Evolutionary conservation across 176 grass and related monocot species (phyloP).

Genomic region (Cenchrus fungigraminus): DNA sequence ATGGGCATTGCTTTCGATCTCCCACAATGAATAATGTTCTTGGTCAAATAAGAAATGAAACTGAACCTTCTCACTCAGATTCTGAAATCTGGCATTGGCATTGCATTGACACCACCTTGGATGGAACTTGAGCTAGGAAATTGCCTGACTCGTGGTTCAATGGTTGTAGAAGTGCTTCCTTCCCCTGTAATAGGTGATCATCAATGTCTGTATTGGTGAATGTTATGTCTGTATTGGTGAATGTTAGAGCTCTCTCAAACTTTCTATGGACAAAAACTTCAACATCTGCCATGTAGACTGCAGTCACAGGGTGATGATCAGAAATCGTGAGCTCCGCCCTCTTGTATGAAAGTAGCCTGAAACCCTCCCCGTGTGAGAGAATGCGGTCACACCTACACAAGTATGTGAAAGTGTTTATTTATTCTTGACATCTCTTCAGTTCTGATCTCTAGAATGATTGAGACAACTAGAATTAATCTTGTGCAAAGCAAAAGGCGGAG

Average conservation of each 20-base stretch:
- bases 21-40: not conserved
- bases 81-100: not conserved
- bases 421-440: not conserved
- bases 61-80: not conserved
- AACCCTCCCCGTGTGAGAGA: slow-evolving; percentile 79
- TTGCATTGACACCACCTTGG: not conserved
- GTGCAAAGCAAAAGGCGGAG: not conserved
- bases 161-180: slow-evolving; percentile 7
- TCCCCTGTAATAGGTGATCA: slow-evolving; percentile 2
- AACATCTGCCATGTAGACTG: slow-evolving; percentile 66
- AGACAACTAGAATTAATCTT: slow-evolving; percentile 23
- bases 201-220: slow-evolving; percentile 65
- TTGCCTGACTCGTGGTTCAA: not conserved
- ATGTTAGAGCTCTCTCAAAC: slow-evolving; percentile 64
- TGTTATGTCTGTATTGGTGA: slow-evolving; percentile 46
- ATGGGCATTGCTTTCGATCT: too few relatives aligned
- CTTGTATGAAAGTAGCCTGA: slow-evolving; percentile 64
- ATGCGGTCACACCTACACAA: slow-evolving; percentile 79
- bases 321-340: slow-evolving; percentile 66
- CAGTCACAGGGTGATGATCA: slow-evolving; percentile 77
- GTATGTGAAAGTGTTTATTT: not conserved
- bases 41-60: not conserved
- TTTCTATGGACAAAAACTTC: slow-evolving; percentile 68
- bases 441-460: not conserved
- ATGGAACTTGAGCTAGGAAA: slow-evolving; percentile 13